Conservation (phyloP, 352 stramenopile genomes). For the Phytophthora pistaciae region DNA sequence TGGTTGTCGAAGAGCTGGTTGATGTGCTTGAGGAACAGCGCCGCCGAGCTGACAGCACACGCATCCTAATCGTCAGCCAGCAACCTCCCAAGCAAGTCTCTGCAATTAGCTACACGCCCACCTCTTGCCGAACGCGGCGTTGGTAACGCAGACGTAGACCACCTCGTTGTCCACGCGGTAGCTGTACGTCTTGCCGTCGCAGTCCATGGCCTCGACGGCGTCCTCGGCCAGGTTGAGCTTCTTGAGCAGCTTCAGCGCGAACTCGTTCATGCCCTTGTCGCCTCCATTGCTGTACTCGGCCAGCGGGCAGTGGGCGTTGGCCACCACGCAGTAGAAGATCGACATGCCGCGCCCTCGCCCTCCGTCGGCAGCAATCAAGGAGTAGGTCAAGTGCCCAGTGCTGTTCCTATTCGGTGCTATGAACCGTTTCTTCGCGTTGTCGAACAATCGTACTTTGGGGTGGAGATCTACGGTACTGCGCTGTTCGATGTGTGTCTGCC, state of each 20-base stretch:
- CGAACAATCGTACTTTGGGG: slow-evolving; percentile 14
- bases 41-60: slow-evolving; percentile 57
- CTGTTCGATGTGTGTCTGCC: slow-evolving; percentile 2
- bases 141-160: slow-evolving; percentile 87
- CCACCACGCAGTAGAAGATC: slow-evolving; percentile 91
- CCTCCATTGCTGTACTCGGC: slow-evolving; percentile 85
- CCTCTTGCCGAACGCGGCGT: slow-evolving; percentile 84
- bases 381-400: slow-evolving; percentile 8
- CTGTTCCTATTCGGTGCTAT: not conserved
- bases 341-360: slow-evolving; percentile 48
- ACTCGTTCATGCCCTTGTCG: slow-evolving; percentile 89
- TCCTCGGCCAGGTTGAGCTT: slow-evolving; percentile 83
- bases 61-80: slow-evolving; percentile 4
- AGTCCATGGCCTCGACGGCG: slow-evolving; percentile 85
- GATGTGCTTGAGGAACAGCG: slow-evolving; percentile 88
- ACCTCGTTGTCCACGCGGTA: slow-evolving; percentile 89
- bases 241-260: slow-evolving; percentile 88
- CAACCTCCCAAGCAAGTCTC: not conserved
- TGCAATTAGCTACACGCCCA: slow-evolving; percentile 20
- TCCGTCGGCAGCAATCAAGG: not conserved
- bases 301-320: slow-evolving; percentile 83
- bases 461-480: not conserved
- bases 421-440: slow-evolving; percentile 21
- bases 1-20: slow-evolving; percentile 88
- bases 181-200: slow-evolving; percentile 85